Percentiles rank a stretch among this genome's conserved stretches.
phyloP scores from a whole-genome alignment of 805 yeast species.

The Saccharomyces mikatae region DNA sequence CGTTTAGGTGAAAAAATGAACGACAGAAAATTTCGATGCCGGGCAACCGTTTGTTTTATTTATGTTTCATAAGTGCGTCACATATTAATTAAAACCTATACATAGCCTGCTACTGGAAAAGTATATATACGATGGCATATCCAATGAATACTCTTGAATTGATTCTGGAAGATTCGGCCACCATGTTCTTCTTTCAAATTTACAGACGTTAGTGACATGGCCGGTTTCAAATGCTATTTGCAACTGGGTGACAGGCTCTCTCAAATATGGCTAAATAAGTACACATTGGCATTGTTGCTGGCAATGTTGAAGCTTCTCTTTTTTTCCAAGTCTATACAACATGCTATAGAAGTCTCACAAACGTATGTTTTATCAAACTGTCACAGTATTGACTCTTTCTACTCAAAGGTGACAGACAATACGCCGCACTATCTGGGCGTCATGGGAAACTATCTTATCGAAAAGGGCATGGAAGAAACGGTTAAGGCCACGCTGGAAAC shows the following conservation, averaged over 20 bases:
- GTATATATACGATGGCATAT: background rate
- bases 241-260: constrained; percentile 46
- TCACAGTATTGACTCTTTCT: constrained; percentile 35
- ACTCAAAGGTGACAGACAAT: constrained; percentile 31
- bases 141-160: background rate
- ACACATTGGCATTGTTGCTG: constrained; percentile 48
- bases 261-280: constrained; percentile 61
- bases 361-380: constrained; percentile 39
- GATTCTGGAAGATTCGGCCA: background rate
- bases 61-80: background rate
- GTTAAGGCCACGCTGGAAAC: constrained; percentile 39
- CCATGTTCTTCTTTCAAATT: background rate
- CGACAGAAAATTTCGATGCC: background rate
- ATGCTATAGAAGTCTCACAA: constrained; percentile 36
- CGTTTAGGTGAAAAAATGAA: background rate
- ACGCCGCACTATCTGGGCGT: constrained; percentile 51
- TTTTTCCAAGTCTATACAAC: constrained; percentile 41
- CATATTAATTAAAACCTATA: background rate
- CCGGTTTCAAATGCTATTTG: constrained; percentile 30
- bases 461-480: constrained; percentile 40
- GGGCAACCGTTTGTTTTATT: background rate
- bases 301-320: constrained; percentile 53
- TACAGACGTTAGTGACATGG: background rate
- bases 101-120: background rate
- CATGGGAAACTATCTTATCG: constrained; percentile 46